Evolutionary conservation across 306 rosid species (phyloP).

Genomic region (Amphicarpaea edgeworthii): DNA sequence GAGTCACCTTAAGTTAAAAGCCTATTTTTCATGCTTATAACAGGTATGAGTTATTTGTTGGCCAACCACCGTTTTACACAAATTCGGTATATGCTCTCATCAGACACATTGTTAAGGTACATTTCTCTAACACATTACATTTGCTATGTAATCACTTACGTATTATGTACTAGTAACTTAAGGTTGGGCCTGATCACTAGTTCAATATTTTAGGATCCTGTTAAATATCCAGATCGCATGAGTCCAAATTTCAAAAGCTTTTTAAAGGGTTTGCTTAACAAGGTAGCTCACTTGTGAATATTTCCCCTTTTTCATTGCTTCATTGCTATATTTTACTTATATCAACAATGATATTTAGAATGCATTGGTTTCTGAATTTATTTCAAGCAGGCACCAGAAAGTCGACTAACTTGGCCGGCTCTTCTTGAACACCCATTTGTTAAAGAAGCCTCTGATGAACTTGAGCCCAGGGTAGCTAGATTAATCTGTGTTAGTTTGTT

Average conservation of each 20-base stretch:
- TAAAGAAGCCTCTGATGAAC: slow-evolving; percentile 69
- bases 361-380: slow-evolving; percentile 40
- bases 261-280: slow-evolving; percentile 89
- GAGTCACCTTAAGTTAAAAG: slow-evolving; percentile 44
- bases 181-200: slow-evolving; percentile 40
- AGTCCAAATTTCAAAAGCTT: slow-evolving; percentile 85
- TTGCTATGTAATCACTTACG: slow-evolving; percentile 29
- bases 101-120: slow-evolving; percentile 95
- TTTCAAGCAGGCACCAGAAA: slow-evolving; percentile 80
- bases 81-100: slow-evolving; percentile 96
- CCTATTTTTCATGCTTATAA: slow-evolving; percentile 42
- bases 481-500: slow-evolving; percentile 37
- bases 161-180: slow-evolving; percentile 2
- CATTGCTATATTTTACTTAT: slow-evolving; percentile 33
- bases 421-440: slow-evolving; percentile 97
- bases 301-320: slow-evolving; percentile 22
- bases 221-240: slow-evolving; percentile 95
- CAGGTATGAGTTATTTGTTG: slow-evolving; percentile 98
- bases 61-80: slow-evolving; percentile 99
- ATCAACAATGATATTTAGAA: slow-evolving; percentile 26
- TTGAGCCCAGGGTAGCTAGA: slow-evolving; percentile 67
- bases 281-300: slow-evolving; percentile 64
- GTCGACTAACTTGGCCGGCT: slow-evolving; percentile 95
- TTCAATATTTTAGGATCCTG: slow-evolving; percentile 81
- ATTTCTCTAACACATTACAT: slow-evolving; percentile 16